Percentiles rank a stretch among this genome's conserved stretches.
Evolutionary conservation across 1,284 basidiomycete genomes (phyloP).

Genomic region (Microbotryum intermedium): DNA sequence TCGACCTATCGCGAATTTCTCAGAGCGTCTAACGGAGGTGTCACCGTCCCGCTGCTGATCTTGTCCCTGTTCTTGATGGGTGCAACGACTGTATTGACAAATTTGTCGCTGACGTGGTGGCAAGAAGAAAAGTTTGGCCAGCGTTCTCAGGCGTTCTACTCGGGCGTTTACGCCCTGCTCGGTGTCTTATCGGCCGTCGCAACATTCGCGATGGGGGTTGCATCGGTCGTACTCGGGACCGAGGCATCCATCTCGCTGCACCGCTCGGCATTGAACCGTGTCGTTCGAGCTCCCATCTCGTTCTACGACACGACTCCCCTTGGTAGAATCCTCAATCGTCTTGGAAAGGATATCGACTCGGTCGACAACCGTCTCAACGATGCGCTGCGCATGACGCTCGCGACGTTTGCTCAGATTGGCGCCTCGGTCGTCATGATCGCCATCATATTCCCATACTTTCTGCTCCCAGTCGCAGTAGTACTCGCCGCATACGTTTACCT

Average conservation of each 20-base stretch:
- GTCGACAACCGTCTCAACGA: slow-evolving; percentile 49
- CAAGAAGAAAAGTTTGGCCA: slow-evolving; percentile 16
- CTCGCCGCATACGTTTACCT: slow-evolving; percentile 51
- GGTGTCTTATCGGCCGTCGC: slow-evolving; percentile 50
- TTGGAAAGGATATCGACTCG: slow-evolving; percentile 32
- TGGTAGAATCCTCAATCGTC: slow-evolving; percentile 54
- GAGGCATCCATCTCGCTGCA: slow-evolving; percentile 29
- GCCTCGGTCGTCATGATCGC: slow-evolving; percentile 59
- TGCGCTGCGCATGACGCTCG: slow-evolving; percentile 17
- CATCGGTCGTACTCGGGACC: slow-evolving; percentile 24
- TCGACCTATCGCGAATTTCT: slow-evolving; percentile 58
- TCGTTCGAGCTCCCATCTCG: slow-evolving; percentile 55
- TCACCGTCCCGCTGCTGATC: slow-evolving; percentile 52
- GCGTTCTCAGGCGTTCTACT: slow-evolving; percentile 49
- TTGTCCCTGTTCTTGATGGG: slow-evolving; percentile 53
- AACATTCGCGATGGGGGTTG: slow-evolving; percentile 48
- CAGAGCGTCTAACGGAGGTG: slow-evolving; percentile 50
- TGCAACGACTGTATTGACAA: slow-evolving; percentile 33
- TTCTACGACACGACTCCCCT: slow-evolving; percentile 61
- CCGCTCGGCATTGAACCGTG: slow-evolving; percentile 51
- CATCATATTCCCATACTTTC: slow-evolving; percentile 45
- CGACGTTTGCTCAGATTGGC: slow-evolving; percentile 41
- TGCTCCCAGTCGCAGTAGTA: slow-evolving; percentile 47
- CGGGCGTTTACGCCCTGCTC: slow-evolving; percentile 60
- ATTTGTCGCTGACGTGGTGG: slow-evolving; percentile 25